Evolutionary conservation across 192 early-diverging fungal genomes (phyloP), one percentile per base, ranked within the genome.

Genomic region (Anaeromyces robustus): DNA sequence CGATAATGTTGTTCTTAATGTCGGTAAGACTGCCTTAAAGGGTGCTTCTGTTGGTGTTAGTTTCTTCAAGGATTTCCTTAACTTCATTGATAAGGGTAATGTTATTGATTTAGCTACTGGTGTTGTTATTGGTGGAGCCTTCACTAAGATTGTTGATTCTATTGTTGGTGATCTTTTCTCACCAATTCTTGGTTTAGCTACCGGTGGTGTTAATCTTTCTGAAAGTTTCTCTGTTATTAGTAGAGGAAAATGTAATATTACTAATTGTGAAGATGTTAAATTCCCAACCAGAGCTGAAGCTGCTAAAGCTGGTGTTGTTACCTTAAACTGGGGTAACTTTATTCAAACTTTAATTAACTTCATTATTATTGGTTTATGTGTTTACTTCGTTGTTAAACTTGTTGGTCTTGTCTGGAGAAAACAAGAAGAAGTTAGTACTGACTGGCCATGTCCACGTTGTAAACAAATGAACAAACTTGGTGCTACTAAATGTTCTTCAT

Each of bases 21-120:
- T 39, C 16, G 37, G 32, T 34, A 34, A 34, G 12, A 12, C 5
- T 34, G 32, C 12, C 12, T 3, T 7, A 14, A 39, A 39, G 37
- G 37, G 37, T 39, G 37, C 37, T 14, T 14, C 37, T 14, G 85
- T 83, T 30, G 90, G 84, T 34, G 86, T 85, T 34, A 81, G 83
- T 29, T 87, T 92, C 80, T 82, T 84, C 79, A 81, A 86, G 34
- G 87, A 92, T 81, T 92, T 90, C 79, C 85, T 85, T 81, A 82
- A 85, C 78, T 92, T 92, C 81, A 80, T 92, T 78, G 79, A 85
- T 37, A 81, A 85, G 31, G 88, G 89, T 31, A 92, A 91, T 77
- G 89, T 92, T 2, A 85, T 93, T 68, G 92, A 93, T 77, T 77
- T 93, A 79, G 90, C 90, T 79, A 85, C 92, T 29, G 92, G 92